A percentile compares a stretch with the other conserved stretches of the same genome.
These are phyloP conservation scores for Harringtonia lauricola DNA, from an alignment of 2,329 filamentous ascomycete species.

Conservation along the genomic window DNA sequence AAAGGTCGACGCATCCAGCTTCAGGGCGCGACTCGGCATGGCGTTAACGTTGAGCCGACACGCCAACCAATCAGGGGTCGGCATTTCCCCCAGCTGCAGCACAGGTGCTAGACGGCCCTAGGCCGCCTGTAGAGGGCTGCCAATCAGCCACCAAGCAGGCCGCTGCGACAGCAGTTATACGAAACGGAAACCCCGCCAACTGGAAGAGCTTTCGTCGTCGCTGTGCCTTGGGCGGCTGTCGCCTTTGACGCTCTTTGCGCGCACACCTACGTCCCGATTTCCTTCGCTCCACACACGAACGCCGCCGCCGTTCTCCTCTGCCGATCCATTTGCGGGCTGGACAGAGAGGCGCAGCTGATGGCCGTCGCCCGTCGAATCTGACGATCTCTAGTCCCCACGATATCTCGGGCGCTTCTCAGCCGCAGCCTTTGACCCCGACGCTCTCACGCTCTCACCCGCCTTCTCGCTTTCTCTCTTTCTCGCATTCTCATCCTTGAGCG, in stretches of 20 bases:
- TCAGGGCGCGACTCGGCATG: neutral
- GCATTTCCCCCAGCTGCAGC: neutral
- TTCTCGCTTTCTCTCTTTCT: neutral
- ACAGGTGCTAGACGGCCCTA: no score
- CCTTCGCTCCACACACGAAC: neutral
- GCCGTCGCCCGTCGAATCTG: no score
- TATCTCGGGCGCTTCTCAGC: no score
- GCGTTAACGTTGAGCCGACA: neutral
- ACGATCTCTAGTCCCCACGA: no score
- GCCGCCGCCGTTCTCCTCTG: neutral
- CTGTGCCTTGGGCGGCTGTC: neutral
- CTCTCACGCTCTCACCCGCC: no score
- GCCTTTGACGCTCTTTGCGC: neutral
- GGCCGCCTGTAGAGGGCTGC: neutral
- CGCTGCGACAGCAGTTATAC: no score
- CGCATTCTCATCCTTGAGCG: no score
- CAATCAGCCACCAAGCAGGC: no score
- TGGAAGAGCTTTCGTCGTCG: neutral
- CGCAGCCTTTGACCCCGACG: no score
- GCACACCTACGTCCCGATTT: neutral
- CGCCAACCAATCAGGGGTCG: neutral
- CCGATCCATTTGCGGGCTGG: neutral
- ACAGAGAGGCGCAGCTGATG: neutral
- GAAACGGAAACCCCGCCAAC: slow-evolving; percentile 1
- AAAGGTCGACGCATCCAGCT: neutral